Evolutionary conservation across 1,139 yeast species (phyloP).

Genomic region (Nakaseomyces delphensis): DNA sequence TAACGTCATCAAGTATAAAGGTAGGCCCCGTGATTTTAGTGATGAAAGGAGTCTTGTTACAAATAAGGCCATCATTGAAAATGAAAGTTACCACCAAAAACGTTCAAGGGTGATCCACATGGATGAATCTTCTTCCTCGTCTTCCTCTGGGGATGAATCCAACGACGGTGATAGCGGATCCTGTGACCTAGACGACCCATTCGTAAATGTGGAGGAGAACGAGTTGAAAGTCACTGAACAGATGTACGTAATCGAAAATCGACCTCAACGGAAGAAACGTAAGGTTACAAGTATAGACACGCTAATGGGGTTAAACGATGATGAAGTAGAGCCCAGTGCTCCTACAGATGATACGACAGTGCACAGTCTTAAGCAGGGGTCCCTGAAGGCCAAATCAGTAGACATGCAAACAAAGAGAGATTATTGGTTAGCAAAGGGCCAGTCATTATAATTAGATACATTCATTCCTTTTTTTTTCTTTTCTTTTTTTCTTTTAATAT

Average conservation of each 20-base stretch:
- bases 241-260: conserved; percentile 1
- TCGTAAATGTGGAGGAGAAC: background rate
- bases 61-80: conserved; percentile 47
- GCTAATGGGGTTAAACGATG: conserved; percentile 31
- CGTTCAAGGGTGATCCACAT: conserved; percentile 27
- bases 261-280: conserved; percentile 13
- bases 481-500: too few species aligned
- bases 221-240: background rate
- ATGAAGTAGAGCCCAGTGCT: conserved; percentile 17
- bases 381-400: conserved; percentile 13
- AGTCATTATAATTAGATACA: conserved; percentile 13
- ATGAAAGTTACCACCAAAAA: conserved; percentile 29
- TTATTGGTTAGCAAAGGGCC: conserved; percentile 40
- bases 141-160: conserved; percentile 11
- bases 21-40: conserved; percentile 68
- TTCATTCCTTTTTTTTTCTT: too few species aligned
- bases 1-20: conserved; percentile 67
- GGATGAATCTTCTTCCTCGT: conserved; percentile 14
- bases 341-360: conserved; percentile 6
- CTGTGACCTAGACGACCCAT: conserved; percentile 6
- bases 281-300: conserved; percentile 23
- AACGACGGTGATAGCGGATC: too few species aligned
- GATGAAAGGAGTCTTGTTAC: conserved; percentile 62
- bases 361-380: conserved; percentile 9
- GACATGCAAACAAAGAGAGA: conserved; percentile 36